Evolutionary conservation across 306 rosid genomes (phyloP).

Genomic region (Aeschynomene evenia): DNA sequence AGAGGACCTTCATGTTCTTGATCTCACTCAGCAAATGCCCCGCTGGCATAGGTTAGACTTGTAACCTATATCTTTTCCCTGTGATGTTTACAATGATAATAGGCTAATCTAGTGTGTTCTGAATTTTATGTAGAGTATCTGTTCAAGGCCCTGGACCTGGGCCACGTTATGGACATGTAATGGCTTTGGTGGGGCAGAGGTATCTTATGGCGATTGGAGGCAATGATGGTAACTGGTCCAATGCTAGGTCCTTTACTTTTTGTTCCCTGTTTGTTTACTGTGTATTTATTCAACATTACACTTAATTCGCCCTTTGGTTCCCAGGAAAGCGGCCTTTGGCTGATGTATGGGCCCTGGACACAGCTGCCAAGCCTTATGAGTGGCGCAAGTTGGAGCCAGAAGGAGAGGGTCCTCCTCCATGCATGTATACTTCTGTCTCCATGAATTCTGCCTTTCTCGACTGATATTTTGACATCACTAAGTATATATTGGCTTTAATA

Average conservation of each 20-base stretch:
- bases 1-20: conserved; percentile 98
- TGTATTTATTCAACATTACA: conserved; percentile 14
- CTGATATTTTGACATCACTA: conserved; percentile 17
- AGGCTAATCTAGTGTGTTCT: conserved; percentile 33
- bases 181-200: conserved; percentile 99
- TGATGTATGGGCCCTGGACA: conserved; percentile 99
- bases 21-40: conserved; percentile 96
- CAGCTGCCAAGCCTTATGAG: conserved; percentile 99
- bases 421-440: conserved; percentile 71
- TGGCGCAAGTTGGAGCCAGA: conserved; percentile 99
- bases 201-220: conserved; percentile 99
- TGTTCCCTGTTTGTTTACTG: conserved; percentile 8
- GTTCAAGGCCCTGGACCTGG: conserved; percentile 99
- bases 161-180: conserved; percentile 98
- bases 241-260: conserved; percentile 9
- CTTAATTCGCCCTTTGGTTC: conserved; percentile 31
- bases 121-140: conserved; percentile 75
- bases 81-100: conserved; percentile 19
- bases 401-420: conserved; percentile 99
- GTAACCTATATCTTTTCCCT: neutral
- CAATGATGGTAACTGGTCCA: conserved; percentile 73
- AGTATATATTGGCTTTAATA: conserved; percentile 13
- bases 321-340: conserved; percentile 99
- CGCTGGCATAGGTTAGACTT: conserved; percentile 92
- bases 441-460: conserved; percentile 20